A percentile compares a stretch with the other conserved stretches of the same genome.
Evolutionary conservation across 495 filamentous ascomycete species (phyloP).

Genomic region (Hypomontagnella monticulosa): DNA sequence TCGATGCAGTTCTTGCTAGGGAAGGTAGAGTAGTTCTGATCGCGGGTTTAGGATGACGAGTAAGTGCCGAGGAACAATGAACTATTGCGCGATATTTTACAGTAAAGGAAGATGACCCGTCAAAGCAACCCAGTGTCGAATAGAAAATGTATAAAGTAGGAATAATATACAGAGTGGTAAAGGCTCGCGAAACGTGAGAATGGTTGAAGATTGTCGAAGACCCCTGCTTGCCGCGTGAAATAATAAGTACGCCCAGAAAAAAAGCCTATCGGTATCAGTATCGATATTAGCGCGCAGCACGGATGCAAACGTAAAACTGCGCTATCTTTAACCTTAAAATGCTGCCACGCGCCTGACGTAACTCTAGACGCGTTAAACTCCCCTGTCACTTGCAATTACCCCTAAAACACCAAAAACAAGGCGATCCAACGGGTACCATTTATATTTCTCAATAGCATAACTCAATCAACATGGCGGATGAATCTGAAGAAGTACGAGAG

Average conservation of each 20-base stretch:
- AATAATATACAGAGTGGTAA: constrained; percentile 10
- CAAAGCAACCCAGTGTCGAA: background rate
- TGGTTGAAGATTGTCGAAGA: background rate
- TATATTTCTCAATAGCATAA: background rate
- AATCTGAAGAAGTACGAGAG: constrained; percentile 44
- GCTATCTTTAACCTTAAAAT: constrained; percentile 30
- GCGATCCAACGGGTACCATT: constrained; percentile 7
- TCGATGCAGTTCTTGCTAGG: background rate
- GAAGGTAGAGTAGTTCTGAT: background rate
- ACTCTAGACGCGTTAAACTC: constrained; percentile 19
- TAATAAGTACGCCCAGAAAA: constrained; percentile 13
- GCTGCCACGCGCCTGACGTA: constrained; percentile 25
- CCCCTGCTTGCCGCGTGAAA: constrained; percentile 27
- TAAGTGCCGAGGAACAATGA: background rate
- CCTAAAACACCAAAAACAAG: background rate
- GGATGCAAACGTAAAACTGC: background rate
- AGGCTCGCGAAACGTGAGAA: constrained; percentile 21
- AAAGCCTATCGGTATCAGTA: constrained; percentile 6
- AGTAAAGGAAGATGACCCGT: background rate
- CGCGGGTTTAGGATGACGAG: background rate
- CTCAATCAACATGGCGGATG: constrained; percentile 40
- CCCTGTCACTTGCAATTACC: background rate
- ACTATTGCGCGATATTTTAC: background rate
- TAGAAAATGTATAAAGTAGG: background rate
- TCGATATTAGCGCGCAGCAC: constrained; percentile 6